Conservation (phyloP, 371 early-diverging fungal genomes). For the Actinomortierella ambigua region DNA sequence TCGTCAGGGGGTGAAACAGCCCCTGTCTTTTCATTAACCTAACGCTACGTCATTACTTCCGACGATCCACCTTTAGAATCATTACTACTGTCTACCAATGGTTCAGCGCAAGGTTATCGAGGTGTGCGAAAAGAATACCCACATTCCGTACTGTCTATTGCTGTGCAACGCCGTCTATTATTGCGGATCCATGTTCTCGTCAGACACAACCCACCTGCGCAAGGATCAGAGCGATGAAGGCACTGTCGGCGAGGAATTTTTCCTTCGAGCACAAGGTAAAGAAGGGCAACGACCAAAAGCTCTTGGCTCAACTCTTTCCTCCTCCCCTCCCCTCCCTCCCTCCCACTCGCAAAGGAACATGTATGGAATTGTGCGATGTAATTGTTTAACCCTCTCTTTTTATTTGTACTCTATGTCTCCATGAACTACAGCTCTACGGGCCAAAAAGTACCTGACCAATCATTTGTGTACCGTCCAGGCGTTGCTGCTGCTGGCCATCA, state of each 20-base stretch:
- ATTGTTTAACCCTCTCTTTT: neutral
- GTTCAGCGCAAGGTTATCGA: constrained; percentile 33
- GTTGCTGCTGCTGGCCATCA: constrained; percentile 36
- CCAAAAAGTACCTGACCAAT: constrained; percentile 39
- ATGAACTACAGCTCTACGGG: constrained; percentile 18
- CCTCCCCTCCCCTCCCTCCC: too few relatives aligned
- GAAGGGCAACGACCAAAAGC: too few relatives aligned
- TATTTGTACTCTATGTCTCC: neutral
- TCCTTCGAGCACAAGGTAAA: constrained; percentile 42
- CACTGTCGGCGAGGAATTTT: constrained; percentile 42
- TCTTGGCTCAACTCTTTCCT: too few relatives aligned
- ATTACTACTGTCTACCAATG: constrained; percentile 31
- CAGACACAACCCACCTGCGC: constrained; percentile 16
- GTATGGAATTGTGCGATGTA: neutral
- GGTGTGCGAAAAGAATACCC: constrained; percentile 39
- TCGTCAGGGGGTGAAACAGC: too few relatives aligned
- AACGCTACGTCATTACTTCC: too few relatives aligned
- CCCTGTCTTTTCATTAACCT: too few relatives aligned
- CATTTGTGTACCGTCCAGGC: constrained; percentile 43
- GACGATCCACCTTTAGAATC: too few relatives aligned
- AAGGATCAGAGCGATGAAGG: constrained; percentile 33
- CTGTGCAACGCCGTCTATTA: constrained; percentile 44
- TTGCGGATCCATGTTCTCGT: constrained; percentile 43
- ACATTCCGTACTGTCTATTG: constrained; percentile 36
- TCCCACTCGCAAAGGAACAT: neutral